phyloP scores from a whole-genome alignment of 371 early-diverging fungal genomes.

The Lichtheimia ramosa region DNA sequence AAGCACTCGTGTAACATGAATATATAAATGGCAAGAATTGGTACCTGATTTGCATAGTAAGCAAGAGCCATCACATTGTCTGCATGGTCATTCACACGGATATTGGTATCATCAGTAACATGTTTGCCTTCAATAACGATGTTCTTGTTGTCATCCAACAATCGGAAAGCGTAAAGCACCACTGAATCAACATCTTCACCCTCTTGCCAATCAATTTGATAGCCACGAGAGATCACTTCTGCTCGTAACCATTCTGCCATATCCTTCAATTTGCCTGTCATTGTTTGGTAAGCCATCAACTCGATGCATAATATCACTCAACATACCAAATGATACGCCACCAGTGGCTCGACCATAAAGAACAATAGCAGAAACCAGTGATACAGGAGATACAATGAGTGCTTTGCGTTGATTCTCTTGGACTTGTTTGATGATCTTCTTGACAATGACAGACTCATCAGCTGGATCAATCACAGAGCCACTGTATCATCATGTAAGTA shows the following conservation, averaged over 20 bases:
- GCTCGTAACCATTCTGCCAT: slow-evolving; percentile 41
- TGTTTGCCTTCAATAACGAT: slow-evolving; percentile 50
- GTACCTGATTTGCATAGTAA: slow-evolving; percentile 51
- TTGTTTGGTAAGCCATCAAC: background rate
- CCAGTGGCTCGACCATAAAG: slow-evolving; percentile 48
- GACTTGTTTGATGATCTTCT: slow-evolving; percentile 31
- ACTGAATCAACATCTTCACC: slow-evolving; percentile 47
- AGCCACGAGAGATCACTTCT: slow-evolving; percentile 27
- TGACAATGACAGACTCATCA: slow-evolving; percentile 23
- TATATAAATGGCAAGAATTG: background rate
- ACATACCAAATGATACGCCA: slow-evolving; percentile 36
- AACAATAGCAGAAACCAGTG: slow-evolving; percentile 38
- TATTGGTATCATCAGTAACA: slow-evolving; percentile 47
- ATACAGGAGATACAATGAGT: slow-evolving; percentile 38
- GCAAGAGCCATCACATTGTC: slow-evolving; percentile 53
- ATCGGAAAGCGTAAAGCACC: slow-evolving; percentile 37
- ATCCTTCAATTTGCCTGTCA: slow-evolving; percentile 45
- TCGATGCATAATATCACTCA: too few species aligned
- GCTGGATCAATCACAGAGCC: slow-evolving; percentile 12
- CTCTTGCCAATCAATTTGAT: slow-evolving; percentile 45
- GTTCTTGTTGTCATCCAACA: slow-evolving; percentile 45
- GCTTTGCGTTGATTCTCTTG: slow-evolving; percentile 41
- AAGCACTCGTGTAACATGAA: background rate
- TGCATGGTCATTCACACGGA: slow-evolving; percentile 52
- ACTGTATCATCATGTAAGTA: background rate